phyloP scores from a whole-genome alignment of 768 basidiomycete species.

The Leccinum disarticulatum region DNA sequence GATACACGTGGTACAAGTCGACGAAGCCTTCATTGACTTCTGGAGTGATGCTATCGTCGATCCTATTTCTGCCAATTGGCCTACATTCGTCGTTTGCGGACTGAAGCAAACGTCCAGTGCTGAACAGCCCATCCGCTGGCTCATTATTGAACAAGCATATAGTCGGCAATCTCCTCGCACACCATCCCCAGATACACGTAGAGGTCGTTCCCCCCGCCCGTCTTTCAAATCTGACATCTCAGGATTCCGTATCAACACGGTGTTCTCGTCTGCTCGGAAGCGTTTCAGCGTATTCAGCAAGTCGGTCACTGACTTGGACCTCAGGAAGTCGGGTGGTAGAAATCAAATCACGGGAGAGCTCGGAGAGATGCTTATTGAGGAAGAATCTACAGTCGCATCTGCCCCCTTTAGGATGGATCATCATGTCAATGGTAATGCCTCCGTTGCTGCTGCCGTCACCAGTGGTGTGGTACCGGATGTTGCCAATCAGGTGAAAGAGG shows the following conservation, averaged over 20 bases:
- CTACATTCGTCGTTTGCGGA: conserved; percentile 68
- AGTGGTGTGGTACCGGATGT: conserved; percentile 20
- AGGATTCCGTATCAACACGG: conserved; percentile 36
- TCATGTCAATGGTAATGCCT: conserved; percentile 26
- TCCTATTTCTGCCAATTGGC: conserved; percentile 64
- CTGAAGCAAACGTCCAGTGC: conserved; percentile 42
- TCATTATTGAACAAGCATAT: conserved; percentile 67
- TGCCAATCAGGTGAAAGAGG: conserved; percentile 11
- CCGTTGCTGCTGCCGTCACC: conserved; percentile 21
- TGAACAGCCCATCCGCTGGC: conserved; percentile 49
- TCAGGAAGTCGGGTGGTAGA: conserved; percentile 35
- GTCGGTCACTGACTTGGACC: conserved; percentile 19
- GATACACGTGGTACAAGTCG: conserved; percentile 51
- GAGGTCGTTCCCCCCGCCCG: conserved; percentile 41
- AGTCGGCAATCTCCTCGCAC: conserved; percentile 34
- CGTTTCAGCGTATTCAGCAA: conserved; percentile 62
- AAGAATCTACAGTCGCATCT: conserved; percentile 30
- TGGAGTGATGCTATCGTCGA: conserved; percentile 77
- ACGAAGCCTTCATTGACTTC: conserved; percentile 83
- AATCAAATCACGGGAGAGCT: conserved; percentile 58
- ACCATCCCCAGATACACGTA: conserved; percentile 26
- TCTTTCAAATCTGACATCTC: conserved; percentile 46
- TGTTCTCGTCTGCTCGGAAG: conserved; percentile 54
- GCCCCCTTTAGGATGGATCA: conserved; percentile 29
- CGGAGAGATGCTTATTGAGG: conserved; percentile 67